phyloP scores from a whole-genome alignment of 805 yeast species.

The Kuraishia floccosa region DNA sequence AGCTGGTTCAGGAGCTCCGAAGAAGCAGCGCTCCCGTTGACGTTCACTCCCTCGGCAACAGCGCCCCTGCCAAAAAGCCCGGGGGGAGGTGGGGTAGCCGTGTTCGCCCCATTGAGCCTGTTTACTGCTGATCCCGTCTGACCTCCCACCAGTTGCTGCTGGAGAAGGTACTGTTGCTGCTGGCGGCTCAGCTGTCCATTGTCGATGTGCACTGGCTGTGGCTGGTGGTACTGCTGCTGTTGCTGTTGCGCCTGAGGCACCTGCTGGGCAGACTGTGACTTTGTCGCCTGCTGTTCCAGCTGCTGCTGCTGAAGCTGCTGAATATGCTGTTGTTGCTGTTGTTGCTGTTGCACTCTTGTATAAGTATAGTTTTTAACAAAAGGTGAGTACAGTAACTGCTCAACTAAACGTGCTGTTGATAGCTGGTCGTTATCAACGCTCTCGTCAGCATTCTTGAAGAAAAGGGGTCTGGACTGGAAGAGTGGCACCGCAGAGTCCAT shows the following conservation, averaged over 20 bases:
- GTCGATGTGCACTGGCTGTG: conserved; percentile 11
- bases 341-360: conserved; percentile 7
- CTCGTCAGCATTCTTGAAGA: conserved; percentile 3
- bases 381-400: conserved; percentile 20
- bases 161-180: conserved; percentile 7
- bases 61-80: conserved; percentile 33
- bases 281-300: conserved; percentile 20
- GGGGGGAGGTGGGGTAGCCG: conserved; percentile 65
- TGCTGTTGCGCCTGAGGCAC: conserved; percentile 18
- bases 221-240: conserved; percentile 5
- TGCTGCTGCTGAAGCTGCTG: conserved; percentile 16
- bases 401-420: conserved; percentile 15
- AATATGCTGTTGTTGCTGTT: conserved; percentile 6
- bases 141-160: conserved; percentile 4
- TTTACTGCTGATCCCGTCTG: conserved; percentile 8
- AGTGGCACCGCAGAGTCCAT: conserved; percentile 5
- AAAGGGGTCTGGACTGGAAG: conserved; percentile 9
- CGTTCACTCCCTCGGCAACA: conserved; percentile 5
- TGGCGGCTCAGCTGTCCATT: conserved; percentile 2
- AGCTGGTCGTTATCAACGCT: conserved; percentile 5
- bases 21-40: conserved; percentile 37
- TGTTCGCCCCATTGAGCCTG: conserved; percentile 6
- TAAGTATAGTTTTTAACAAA: conserved; percentile 16
- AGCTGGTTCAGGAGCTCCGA: conserved; percentile 77
- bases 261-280: conserved; percentile 23